Conservation (phyloP, 257 asterid species). For the Osmanthus fragrans region DNA sequence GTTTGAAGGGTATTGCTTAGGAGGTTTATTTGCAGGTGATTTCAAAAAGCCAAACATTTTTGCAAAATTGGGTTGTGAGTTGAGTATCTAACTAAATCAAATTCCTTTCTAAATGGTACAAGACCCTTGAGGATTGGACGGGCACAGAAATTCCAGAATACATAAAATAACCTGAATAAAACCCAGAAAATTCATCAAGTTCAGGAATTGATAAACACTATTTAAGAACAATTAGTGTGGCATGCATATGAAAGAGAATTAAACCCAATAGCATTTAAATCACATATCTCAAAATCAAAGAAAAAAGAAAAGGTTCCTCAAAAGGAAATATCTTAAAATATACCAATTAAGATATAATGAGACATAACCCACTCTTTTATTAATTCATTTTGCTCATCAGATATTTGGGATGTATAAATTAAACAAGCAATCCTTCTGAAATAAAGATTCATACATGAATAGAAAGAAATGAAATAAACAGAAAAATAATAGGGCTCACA, state of each 20-base stretch:
- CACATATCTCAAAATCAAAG: background rate
- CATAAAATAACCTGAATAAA: background rate
- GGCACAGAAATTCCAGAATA: background rate
- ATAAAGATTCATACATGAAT: no score
- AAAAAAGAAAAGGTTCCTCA: background rate
- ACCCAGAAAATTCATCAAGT: background rate
- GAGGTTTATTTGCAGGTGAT: constrained; percentile 47
- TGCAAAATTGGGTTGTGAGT: background rate
- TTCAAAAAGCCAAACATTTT: constrained; percentile 80
- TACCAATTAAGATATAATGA: background rate
- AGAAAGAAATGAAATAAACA: background rate
- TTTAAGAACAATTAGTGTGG: background rate
- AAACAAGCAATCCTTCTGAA: background rate
- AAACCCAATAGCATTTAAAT: background rate
- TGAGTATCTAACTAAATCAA: background rate
- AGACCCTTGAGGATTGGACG: background rate
- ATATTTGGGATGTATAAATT: background rate
- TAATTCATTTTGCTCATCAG: background rate
- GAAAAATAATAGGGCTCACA: background rate
- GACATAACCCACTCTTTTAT: background rate
- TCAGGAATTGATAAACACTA: background rate
- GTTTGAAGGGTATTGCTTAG: constrained; percentile 31
- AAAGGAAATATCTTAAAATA: background rate
- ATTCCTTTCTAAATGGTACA: background rate
- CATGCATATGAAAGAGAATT: background rate